These are phyloP conservation scores for Phytophthora sansomeana DNA, from an alignment of 352 stramenopile genomes.

Conservation along the genomic window DNA sequence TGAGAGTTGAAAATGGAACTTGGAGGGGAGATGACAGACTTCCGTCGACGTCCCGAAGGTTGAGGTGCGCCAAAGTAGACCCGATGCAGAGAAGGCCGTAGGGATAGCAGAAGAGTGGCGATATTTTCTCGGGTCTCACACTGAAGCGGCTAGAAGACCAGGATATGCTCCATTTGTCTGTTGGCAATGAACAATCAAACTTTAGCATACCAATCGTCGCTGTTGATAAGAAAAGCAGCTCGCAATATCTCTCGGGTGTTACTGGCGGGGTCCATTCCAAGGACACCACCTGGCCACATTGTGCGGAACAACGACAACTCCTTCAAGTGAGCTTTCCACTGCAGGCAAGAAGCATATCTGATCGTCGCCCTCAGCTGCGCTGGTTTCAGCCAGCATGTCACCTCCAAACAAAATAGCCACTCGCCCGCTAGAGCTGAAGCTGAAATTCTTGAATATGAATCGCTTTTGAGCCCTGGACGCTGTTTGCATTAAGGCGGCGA, in stretches of 20 bases:
- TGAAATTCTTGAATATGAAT: constrained; percentile 59
- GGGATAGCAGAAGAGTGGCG: constrained; percentile 61
- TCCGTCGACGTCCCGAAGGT: constrained; percentile 60
- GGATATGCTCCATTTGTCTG: constrained; percentile 60
- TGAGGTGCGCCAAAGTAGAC: constrained; percentile 60
- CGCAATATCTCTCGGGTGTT: constrained; percentile 54
- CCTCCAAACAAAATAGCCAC: constrained; percentile 63
- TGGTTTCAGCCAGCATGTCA: constrained; percentile 2
- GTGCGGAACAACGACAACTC: constrained; percentile 53
- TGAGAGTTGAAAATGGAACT: constrained; percentile 16
- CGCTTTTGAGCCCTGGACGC: constrained; percentile 33
- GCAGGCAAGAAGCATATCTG: constrained; percentile 62
- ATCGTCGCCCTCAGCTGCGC: constrained; percentile 25
- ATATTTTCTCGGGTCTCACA: constrained; percentile 56
- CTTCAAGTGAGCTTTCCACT: constrained; percentile 65
- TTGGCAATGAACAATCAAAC: constrained; percentile 47
- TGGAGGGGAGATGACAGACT: constrained; percentile 21
- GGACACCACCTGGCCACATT: constrained; percentile 63
- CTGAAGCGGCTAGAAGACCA: constrained; percentile 76
- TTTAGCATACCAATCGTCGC: constrained; percentile 72
- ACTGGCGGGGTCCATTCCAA: constrained; percentile 74
- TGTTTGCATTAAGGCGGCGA: constrained; percentile 43
- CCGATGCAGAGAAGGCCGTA: constrained; percentile 56
- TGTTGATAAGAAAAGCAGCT: constrained; percentile 72
- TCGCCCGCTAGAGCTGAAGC: constrained; percentile 63